These are phyloP conservation scores for Meyerozyma carpophila DNA, from an alignment of 1,139 yeast species.

Conservation along the genomic window DNA sequence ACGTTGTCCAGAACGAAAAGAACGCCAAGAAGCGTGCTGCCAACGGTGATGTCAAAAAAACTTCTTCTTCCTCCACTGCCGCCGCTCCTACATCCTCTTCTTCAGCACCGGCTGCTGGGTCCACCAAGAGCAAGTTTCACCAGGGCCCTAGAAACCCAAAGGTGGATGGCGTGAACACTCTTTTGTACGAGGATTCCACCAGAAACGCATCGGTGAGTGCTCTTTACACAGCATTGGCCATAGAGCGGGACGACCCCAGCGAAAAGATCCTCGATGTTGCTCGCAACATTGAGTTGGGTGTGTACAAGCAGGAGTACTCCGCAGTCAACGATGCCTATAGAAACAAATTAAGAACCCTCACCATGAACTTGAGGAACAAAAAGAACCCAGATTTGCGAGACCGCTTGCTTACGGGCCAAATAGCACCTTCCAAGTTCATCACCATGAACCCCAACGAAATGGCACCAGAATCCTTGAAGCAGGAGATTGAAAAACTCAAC, in stretches of 20 bases:
- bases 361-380: constrained; percentile 81
- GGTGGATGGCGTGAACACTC: constrained; percentile 73
- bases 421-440: constrained; percentile 61
- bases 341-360: constrained; percentile 75
- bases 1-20: constrained; percentile 76
- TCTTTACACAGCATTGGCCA: constrained; percentile 81
- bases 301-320: constrained; percentile 54
- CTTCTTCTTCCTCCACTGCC: constrained; percentile 5
- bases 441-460: constrained; percentile 86
- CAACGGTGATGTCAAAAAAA: constrained; percentile 2
- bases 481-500: constrained; percentile 79
- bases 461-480: constrained; percentile 86
- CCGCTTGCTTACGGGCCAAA: constrained; percentile 59
- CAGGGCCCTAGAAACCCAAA: constrained; percentile 66
- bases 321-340: constrained; percentile 57
- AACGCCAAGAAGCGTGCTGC: constrained; percentile 28
- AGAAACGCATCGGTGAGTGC: constrained; percentile 84
- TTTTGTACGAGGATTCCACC: constrained; percentile 65
- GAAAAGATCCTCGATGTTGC: constrained; percentile 58
- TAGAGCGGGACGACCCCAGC: constrained; percentile 57
- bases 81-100: constrained; percentile 4
- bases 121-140: constrained; percentile 18
- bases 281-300: constrained; percentile 68
- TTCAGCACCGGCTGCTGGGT: constrained; percentile 11
- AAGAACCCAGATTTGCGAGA: constrained; percentile 81